Conservation (phyloP, 23 red algal genomes). For the Chondrus crispus region DNA sequence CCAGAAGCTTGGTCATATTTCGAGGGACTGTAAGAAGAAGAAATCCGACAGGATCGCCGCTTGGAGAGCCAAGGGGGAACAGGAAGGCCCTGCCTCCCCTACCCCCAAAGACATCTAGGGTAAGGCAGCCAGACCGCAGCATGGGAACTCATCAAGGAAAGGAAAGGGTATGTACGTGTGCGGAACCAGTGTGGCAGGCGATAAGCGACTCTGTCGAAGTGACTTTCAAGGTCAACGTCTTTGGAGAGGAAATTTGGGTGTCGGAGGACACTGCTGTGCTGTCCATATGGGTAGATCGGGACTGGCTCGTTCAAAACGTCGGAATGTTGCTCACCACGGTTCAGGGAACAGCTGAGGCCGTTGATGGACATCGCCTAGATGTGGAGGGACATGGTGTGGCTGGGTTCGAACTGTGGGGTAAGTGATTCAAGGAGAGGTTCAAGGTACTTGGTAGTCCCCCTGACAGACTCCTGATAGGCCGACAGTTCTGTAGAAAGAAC, state of each 20-base stretch:
- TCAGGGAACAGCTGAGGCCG: not conserved
- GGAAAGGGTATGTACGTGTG: not conserved
- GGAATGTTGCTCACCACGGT: not conserved
- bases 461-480: not conserved
- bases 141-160: too few relatives aligned
- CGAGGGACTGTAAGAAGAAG: not conserved
- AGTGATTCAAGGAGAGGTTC: not conserved
- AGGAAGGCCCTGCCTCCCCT: not conserved
- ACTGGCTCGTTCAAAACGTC: too few relatives aligned
- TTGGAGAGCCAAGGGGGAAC: not conserved
- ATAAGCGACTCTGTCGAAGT: not conserved
- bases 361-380: not conserved
- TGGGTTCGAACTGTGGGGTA: not conserved
- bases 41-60: not conserved
- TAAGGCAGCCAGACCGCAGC: too few relatives aligned
- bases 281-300: not conserved
- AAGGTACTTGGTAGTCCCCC: not conserved
- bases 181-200: not conserved
- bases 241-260: not conserved
- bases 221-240: not conserved
- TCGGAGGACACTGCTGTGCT: not conserved
- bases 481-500: not conserved
- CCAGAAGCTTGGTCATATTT: not conserved
- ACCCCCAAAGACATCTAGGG: too few relatives aligned
- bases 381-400: not conserved